Evolutionary conservation across 495 filamentous ascomycete species (phyloP).

Genomic region (Daldinia caldariorum): DNA sequence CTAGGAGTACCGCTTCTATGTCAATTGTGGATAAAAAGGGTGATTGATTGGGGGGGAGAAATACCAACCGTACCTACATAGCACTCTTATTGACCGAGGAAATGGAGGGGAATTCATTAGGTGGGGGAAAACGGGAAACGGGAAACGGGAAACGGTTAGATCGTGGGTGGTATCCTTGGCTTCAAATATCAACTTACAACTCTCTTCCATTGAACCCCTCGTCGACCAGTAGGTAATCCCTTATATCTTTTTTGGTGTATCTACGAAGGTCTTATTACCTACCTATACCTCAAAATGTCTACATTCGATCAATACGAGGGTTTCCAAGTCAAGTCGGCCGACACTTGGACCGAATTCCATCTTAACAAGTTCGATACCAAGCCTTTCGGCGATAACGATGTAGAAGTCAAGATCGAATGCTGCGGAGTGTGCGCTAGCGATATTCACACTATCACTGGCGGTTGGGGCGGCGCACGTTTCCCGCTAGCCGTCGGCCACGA

Average conservation of each 20-base stretch:
- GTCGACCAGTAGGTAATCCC: constrained; percentile 6
- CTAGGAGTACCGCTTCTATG: constrained; percentile 6
- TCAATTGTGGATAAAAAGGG: constrained; percentile 35
- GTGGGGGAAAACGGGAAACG: too few relatives aligned
- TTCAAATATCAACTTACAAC: constrained; percentile 17
- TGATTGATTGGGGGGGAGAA: constrained; percentile 11
- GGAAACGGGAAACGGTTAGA: not conserved
- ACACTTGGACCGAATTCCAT: constrained; percentile 63
- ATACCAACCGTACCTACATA: not conserved
- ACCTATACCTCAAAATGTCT: constrained; percentile 42
- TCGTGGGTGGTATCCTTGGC: not conserved
- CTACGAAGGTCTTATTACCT: constrained; percentile 3
- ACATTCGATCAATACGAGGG: constrained; percentile 54
- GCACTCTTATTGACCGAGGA: constrained; percentile 3
- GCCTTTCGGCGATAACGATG: constrained; percentile 67
- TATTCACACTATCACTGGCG: constrained; percentile 65
- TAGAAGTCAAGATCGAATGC: constrained; percentile 58
- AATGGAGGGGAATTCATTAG: constrained; percentile 6
- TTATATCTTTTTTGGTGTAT: constrained; percentile 7
- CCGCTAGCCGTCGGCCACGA: constrained; percentile 65
- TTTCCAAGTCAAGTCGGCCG: constrained; percentile 64
- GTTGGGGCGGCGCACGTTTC: constrained; percentile 64
- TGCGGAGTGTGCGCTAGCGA: constrained; percentile 70
- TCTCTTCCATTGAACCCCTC: constrained; percentile 11
- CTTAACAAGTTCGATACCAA: constrained; percentile 67